Evolutionary conservation across 495 filamentous ascomycete species (phyloP).

Genomic region (Lepidopterella palustris): DNA sequence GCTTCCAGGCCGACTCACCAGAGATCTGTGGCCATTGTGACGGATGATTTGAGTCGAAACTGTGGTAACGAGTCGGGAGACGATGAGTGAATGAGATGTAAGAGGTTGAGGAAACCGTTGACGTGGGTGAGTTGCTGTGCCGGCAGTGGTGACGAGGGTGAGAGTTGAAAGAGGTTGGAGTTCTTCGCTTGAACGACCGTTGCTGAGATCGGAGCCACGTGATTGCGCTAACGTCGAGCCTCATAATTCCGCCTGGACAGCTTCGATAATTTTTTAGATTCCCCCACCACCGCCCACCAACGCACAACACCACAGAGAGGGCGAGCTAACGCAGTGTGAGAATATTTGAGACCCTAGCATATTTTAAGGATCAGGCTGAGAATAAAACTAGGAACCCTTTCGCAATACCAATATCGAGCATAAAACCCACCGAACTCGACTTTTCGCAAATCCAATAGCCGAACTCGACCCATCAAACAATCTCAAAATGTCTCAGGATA

Average conservation of each 20-base stretch:
- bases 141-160: slow-evolving; percentile 7
- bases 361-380: too few relatives aligned
- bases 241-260: neutral
- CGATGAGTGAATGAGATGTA: slow-evolving; percentile 10
- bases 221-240: neutral
- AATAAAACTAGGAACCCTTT: slow-evolving; percentile 27
- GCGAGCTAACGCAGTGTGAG: slow-evolving; percentile 27
- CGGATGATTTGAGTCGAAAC: slow-evolving; percentile 9
- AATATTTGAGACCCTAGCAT: too few relatives aligned
- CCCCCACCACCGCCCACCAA: slow-evolving; percentile 8
- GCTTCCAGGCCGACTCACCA: slow-evolving; percentile 50
- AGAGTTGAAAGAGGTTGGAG: slow-evolving; percentile 7
- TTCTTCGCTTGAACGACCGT: neutral
- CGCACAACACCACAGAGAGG: slow-evolving; percentile 5
- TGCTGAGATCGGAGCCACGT: slow-evolving; percentile 8
- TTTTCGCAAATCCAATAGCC: neutral
- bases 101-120: slow-evolving; percentile 6
- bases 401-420: slow-evolving; percentile 3
- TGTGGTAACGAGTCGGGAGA: slow-evolving; percentile 1
- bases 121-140: slow-evolving; percentile 3
- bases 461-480: slow-evolving; percentile 1
- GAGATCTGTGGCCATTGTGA: slow-evolving; percentile 58
- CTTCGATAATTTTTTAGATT: neutral
- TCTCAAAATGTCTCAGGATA: slow-evolving; percentile 16
- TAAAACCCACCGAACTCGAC: neutral